Evolutionary conservation across 257 asterid genomes (phyloP).

Genomic region (Anisodus acutangulus): DNA sequence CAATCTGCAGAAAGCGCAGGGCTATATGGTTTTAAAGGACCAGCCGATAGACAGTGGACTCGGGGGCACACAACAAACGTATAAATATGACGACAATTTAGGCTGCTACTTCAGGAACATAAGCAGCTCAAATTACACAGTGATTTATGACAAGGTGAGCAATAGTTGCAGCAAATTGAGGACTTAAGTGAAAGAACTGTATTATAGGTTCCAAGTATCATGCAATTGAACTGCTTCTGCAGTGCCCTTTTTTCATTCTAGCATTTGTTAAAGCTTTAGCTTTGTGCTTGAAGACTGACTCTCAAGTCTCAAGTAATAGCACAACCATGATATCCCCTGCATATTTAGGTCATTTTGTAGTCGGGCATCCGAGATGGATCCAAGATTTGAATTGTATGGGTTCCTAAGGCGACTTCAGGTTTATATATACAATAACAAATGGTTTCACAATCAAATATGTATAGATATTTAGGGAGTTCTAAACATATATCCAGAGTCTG

Average conservation of each 20-base stretch:
- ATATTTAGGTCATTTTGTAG: not conserved
- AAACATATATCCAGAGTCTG: not conserved
- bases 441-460: no score
- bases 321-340: not conserved
- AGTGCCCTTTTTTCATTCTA: not conserved
- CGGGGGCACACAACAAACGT: conserved; percentile 68
- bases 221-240: no score
- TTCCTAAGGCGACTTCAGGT: no score
- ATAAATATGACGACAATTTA: conserved; percentile 39
- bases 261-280: no score
- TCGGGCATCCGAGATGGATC: no score
- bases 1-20: conserved; percentile 63
- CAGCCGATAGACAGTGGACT: conserved; percentile 53
- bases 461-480: no score
- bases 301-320: not conserved
- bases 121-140: conserved; percentile 77
- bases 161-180: conserved; percentile 37
- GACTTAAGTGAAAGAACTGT: not conserved
- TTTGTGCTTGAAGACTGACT: not conserved
- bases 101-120: conserved; percentile 65
- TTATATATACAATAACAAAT: no score
- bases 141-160: conserved; percentile 57
- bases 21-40: conserved; percentile 60
- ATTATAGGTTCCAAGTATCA: no score
- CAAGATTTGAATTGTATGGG: no score